Evolutionary conservation across 306 rosid species (phyloP), one percentile per base, ranked within the genome.

Genomic region (Quercus berberidifolia): DNA sequence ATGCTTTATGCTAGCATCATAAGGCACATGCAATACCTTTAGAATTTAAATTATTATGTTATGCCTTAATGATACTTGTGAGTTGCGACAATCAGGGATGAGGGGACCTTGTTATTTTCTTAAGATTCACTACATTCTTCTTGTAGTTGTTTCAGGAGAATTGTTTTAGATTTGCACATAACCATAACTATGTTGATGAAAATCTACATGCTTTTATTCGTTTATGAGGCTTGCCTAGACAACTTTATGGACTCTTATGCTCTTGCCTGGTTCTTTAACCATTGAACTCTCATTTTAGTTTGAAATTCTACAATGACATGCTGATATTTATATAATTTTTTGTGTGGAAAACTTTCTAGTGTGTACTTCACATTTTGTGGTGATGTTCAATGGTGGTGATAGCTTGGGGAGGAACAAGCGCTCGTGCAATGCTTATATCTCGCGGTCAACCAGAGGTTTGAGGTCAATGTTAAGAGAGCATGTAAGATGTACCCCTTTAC

Each of bases 321-420:
- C 21, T 46, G 17, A 55, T 41, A 55, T 41, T 0, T 41, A 0
- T 35, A 31, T 33, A 31, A 1, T 35, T 35, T 41, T 85, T 54
- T 38, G 41, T 35, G 69, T 69, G 76, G 73, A 57, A 78, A 74
- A 56, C 54, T 56, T 80, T 75, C 8, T 81, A 96, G 99, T 96
- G 75, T 89, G 96, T 80, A 88, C 96, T 73, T 82, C 94, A 51
- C 92, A 89, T 84, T 93, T 91, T 85, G 98, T 93, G 87, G 97
- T 87, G 82, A 89, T 96, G 96, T 93, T 96, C 83, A 91, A 90
- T 31, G 88, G 93, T 52, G 82, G 83, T 55, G 89, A 82, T 59
- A 84, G 90, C 65, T 71, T 77, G 28, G 88, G 88, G 73, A 78
- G 83, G 76, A 80, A 87, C 80, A 91, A 85, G 73, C 77, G 83